phyloP scores from a whole-genome alignment of 2,329 filamentous ascomycete genomes.

The Fusarium mangiferae region DNA sequence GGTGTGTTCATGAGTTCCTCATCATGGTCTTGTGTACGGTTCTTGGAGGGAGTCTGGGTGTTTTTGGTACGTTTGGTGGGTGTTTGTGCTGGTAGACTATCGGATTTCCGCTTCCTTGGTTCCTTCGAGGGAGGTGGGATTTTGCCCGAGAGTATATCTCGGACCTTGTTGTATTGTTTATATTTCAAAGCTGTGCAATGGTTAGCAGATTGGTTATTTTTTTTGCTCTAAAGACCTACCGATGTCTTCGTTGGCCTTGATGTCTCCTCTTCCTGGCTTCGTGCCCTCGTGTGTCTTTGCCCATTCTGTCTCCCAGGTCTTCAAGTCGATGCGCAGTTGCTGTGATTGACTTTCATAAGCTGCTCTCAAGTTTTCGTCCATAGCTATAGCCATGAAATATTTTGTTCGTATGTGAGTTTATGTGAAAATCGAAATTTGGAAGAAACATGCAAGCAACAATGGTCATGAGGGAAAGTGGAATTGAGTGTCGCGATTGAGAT shows the following conservation, averaged over 20 bases:
- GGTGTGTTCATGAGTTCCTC: slow-evolving; percentile 64
- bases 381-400: slow-evolving; percentile 38
- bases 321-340: slow-evolving; percentile 74
- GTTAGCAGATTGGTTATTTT: not conserved
- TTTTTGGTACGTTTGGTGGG: slow-evolving; percentile 63
- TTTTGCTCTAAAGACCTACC: slow-evolving; percentile 58
- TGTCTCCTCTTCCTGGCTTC: slow-evolving; percentile 79
- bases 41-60: slow-evolving; percentile 59
- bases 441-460: not conserved
- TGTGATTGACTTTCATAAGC: slow-evolving; percentile 62
- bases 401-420: not conserved
- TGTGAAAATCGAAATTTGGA: not conserved
- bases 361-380: slow-evolving; percentile 59
- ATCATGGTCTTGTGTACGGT: slow-evolving; percentile 46
- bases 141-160: slow-evolving; percentile 68
- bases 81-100: slow-evolving; percentile 53
- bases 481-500: slow-evolving; percentile 30
- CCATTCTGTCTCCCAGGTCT: slow-evolving; percentile 79
- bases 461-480: slow-evolving; percentile 12
- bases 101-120: slow-evolving; percentile 55
- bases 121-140: slow-evolving; percentile 53
- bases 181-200: slow-evolving; percentile 72
- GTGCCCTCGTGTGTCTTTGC: slow-evolving; percentile 68
- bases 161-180: slow-evolving; percentile 76
- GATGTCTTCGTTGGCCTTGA: slow-evolving; percentile 77